A percentile compares a stretch with the other conserved stretches of the same genome.
Evolutionary conservation across 345 rosid species (phyloP).

Genomic region (Eucalyptus melliodora): DNA sequence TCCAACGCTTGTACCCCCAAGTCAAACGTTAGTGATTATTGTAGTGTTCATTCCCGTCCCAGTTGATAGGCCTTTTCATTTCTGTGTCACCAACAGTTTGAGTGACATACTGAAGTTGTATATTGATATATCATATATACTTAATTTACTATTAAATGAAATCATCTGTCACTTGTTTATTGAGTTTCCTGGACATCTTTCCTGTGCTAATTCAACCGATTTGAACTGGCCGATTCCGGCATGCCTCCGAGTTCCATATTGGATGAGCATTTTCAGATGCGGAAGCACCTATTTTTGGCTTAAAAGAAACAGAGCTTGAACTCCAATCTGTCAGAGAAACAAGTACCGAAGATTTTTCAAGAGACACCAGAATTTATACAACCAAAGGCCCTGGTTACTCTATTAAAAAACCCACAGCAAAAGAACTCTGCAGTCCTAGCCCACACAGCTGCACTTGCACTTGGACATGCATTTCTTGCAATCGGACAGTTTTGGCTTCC

Average conservation of each 20-base stretch:
- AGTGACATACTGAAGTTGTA: neutral
- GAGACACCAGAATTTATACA: neutral
- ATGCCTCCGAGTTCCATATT: neutral
- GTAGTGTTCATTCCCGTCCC: neutral
- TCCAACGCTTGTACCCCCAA: neutral
- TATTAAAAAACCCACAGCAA: neutral
- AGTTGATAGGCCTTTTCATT: neutral
- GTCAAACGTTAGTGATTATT: neutral
- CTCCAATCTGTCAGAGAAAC: neutral
- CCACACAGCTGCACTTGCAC: conserved; percentile 63
- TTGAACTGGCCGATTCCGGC: neutral
- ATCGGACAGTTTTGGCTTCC: conserved; percentile 29
- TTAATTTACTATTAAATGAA: too few species aligned
- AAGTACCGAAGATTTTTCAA: neutral
- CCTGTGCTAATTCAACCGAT: neutral
- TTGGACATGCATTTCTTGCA: conserved; percentile 62
- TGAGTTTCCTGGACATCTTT: neutral
- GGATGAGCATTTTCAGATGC: neutral
- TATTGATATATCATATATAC: neutral
- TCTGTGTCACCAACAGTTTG: neutral
- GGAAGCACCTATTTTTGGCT: neutral
- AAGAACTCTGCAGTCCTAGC: neutral
- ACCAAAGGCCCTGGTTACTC: neutral
- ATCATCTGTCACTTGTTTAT: neutral
- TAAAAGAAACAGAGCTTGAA: neutral